Conservation (phyloP, 441 rosid genomes). For the Pelargonium exstipulatum region DNA sequence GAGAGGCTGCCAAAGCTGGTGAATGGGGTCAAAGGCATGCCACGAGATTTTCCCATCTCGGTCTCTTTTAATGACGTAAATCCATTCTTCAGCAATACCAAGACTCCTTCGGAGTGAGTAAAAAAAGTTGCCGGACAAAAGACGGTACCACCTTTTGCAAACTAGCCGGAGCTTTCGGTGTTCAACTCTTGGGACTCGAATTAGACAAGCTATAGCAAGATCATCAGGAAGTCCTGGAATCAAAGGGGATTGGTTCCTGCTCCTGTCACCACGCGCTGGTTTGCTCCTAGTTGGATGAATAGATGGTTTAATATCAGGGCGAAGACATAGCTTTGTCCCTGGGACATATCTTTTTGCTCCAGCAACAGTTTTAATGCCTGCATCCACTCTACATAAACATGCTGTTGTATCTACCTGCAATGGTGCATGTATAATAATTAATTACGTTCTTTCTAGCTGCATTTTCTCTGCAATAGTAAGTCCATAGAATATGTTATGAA, state of each 20-base stretch:
- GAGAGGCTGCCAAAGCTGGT: slow-evolving; percentile 55
- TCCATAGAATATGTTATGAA: slow-evolving; percentile 5
- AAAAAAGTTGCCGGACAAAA: slow-evolving; percentile 42
- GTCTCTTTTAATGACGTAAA: slow-evolving; percentile 46
- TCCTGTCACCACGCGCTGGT: slow-evolving; percentile 39
- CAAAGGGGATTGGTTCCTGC: slow-evolving; percentile 42
- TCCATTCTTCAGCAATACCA: slow-evolving; percentile 56
- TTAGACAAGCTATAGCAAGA: slow-evolving; percentile 53
- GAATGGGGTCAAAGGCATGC: slow-evolving; percentile 50
- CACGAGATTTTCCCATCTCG: slow-evolving; percentile 49
- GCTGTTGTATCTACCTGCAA: slow-evolving; percentile 51
- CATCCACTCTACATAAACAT: slow-evolving; percentile 50
- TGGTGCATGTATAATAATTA: slow-evolving; percentile 9
- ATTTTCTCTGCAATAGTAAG: neutral
- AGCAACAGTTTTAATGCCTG: slow-evolving; percentile 47
- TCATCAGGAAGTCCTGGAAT: slow-evolving; percentile 53
- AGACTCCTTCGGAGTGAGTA: slow-evolving; percentile 46
- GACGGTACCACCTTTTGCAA: slow-evolving; percentile 51
- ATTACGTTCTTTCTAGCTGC: neutral
- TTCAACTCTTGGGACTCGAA: slow-evolving; percentile 47
- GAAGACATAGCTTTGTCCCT: slow-evolving; percentile 47
- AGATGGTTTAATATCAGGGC: slow-evolving; percentile 49
- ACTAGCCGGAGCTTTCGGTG: slow-evolving; percentile 49
- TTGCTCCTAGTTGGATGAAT: slow-evolving; percentile 49
- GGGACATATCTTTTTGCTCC: slow-evolving; percentile 48